Percentiles rank a stretch among this genome's conserved stretches.
Conservation (phyloP, 2,329 filamentous ascomycete species). For the Botrytis tulipae region DNA sequence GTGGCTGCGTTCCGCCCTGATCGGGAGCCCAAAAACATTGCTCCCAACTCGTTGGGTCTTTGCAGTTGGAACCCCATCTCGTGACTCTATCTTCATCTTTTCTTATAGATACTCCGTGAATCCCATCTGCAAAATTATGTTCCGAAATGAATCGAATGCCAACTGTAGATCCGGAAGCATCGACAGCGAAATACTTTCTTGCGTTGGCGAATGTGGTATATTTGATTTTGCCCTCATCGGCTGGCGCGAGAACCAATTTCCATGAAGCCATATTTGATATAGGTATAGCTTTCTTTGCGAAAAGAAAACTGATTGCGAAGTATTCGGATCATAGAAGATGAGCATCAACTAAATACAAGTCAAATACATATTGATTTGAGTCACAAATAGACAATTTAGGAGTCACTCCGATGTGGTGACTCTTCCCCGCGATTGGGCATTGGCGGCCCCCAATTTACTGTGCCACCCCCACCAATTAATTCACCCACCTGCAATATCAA, state of each 20-base stretch:
- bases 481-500: too few species aligned
- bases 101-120: not conserved
- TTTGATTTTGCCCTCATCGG: not conserved
- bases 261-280: not conserved
- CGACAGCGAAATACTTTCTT: not conserved
- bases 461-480: not conserved
- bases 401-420: not conserved
- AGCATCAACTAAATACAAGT: not conserved
- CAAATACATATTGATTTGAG: not conserved
- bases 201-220: not conserved
- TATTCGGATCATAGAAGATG: not conserved
- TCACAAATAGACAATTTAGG: not conserved
- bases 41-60: not conserved
- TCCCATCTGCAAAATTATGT: not conserved
- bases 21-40: not conserved
- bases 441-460: not conserved
- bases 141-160: not conserved
- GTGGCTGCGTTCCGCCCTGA: not conserved
- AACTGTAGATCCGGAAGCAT: not conserved
- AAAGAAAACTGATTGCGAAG: not conserved
- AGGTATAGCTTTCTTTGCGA: not conserved
- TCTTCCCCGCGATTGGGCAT: not conserved
- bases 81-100: conserved; percentile 3
- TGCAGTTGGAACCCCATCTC: not conserved
- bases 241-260: not conserved